phyloP scores from a whole-genome alignment of 371 early-diverging fungal genomes.

The Rhizopus sp. region DNA sequence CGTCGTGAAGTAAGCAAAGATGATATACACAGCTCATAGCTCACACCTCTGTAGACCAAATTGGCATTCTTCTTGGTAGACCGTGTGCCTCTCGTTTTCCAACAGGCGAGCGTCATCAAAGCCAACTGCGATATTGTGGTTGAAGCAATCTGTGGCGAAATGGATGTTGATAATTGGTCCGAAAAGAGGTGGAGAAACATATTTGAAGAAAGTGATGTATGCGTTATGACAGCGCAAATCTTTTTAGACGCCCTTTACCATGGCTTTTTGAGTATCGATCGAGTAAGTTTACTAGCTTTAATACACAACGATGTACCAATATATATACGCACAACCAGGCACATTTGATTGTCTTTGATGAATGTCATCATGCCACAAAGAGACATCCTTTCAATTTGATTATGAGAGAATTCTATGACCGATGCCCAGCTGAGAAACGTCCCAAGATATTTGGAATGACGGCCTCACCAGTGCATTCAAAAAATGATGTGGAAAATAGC shows the following conservation, averaged over 20 bases:
- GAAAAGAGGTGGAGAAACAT: constrained; percentile 60
- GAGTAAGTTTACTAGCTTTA: constrained; percentile 38
- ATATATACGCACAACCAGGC: constrained; percentile 45
- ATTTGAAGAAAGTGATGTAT: constrained; percentile 64
- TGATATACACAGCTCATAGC: no score
- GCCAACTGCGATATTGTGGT: constrained; percentile 66
- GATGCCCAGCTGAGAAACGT: constrained; percentile 42
- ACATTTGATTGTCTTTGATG: constrained; percentile 87
- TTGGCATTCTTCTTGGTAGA: constrained; percentile 84
- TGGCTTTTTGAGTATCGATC: constrained; percentile 64
- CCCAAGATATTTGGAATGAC: constrained; percentile 95
- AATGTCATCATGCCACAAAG: constrained; percentile 89
- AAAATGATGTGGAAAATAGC: constrained; percentile 40
- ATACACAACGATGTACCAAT: not conserved
- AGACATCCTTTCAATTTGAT: constrained; percentile 82
- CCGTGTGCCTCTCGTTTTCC: constrained; percentile 82
- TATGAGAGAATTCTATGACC: constrained; percentile 82
- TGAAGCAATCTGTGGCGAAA: constrained; percentile 65
- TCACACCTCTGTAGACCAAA: constrained; percentile 30
- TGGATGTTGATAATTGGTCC: constrained; percentile 66
- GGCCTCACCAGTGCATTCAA: constrained; percentile 78
- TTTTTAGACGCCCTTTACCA: constrained; percentile 74
- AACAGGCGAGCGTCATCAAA: constrained; percentile 77
- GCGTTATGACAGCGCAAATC: constrained; percentile 90
- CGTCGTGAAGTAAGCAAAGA: constrained; percentile 36